Base-by-base conservation (phyloP, 2,329 filamentous ascomycete species). In the Botrytis squamosa region DNA sequence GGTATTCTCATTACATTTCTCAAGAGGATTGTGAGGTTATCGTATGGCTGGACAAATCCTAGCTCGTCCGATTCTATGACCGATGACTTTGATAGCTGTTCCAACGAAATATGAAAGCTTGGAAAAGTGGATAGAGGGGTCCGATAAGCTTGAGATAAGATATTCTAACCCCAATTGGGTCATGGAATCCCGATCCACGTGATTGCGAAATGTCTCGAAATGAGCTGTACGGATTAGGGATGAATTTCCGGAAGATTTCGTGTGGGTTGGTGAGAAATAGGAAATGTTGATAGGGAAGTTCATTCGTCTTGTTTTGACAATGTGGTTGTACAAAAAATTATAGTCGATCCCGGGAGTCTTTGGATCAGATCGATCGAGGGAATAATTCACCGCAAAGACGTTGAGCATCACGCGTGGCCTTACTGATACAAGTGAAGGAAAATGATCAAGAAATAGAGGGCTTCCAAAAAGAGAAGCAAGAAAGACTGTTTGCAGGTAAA, bases 1-100 rank as follows among this genome's bases (percentile, higher is more conserved):
- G 71, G 75, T 75, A 75, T 71, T 46, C 62, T 70, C 73, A 68
- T 57, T 68, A 9, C 36, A 68, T 68, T 57, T 69, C 49, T 29
- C 14, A 33, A 8, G 18, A 42, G 62, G 22, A 46, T 42, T 57
- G 12, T 33, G 49, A 57, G 38, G 16, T 42, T 57, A 42, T 68
- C 49, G n/a, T 25, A 57, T 69, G 49, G 49, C 38, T 69, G 10
- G 38, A 68, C 44, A 29, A 40, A 18, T 40, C 65, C 44, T 33
- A 42, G 36, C 66, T 57, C 49, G 29, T 57, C 66, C 49, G 38
- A 57, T 68, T 29, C 18, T 16, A 33, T 57, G 46, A 14, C 36
- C 64, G 64, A 57, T 68, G 64, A 8, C 16, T 29, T 57, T 57
- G 65, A 57, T 68, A 68, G 22, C 49, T 52, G 49, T 68, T 68